These are phyloP conservation scores for Sporothrix mexicana DNA, from an alignment of 2,329 filamentous ascomycete species.

Conservation along the genomic window DNA sequence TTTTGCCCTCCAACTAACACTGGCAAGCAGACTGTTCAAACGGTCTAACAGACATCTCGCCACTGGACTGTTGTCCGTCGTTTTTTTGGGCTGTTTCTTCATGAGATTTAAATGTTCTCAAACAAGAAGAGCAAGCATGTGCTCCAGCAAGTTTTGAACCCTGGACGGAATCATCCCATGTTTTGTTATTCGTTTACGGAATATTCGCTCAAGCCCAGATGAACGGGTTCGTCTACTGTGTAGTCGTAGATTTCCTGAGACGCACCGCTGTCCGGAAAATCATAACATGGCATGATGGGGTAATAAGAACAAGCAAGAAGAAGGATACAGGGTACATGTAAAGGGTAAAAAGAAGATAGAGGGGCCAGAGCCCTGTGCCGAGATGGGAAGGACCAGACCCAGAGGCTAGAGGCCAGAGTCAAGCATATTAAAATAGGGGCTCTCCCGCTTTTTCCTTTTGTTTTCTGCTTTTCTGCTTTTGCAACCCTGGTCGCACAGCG, in stretches of 20 bases:
- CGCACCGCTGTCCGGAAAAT: slow-evolving; percentile 18
- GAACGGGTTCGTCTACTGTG: not conserved
- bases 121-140: slow-evolving; percentile 7
- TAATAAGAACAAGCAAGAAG: not conserved
- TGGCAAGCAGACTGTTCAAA: not conserved
- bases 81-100: not conserved
- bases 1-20: slow-evolving; percentile 1
- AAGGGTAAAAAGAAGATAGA: not conserved
- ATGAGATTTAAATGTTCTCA: not conserved
- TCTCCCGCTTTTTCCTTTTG: not conserved
- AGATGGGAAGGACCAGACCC: not conserved
- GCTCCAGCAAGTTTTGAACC: not conserved
- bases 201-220: too few species aligned
- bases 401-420: too few species aligned
- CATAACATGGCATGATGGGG: not conserved
- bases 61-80: not conserved
- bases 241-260: not conserved
- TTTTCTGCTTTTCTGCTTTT: not conserved
- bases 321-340: too few species aligned
- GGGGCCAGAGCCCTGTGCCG: not conserved
- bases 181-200: too few species aligned
- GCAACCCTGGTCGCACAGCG: not conserved
- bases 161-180: slow-evolving; percentile 23
- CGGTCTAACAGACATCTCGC: not conserved
- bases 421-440: slow-evolving; percentile 10